These are phyloP conservation scores for Lentinula raphanica DNA, from an alignment of 768 basidiomycete genomes.

Conservation along the genomic window DNA sequence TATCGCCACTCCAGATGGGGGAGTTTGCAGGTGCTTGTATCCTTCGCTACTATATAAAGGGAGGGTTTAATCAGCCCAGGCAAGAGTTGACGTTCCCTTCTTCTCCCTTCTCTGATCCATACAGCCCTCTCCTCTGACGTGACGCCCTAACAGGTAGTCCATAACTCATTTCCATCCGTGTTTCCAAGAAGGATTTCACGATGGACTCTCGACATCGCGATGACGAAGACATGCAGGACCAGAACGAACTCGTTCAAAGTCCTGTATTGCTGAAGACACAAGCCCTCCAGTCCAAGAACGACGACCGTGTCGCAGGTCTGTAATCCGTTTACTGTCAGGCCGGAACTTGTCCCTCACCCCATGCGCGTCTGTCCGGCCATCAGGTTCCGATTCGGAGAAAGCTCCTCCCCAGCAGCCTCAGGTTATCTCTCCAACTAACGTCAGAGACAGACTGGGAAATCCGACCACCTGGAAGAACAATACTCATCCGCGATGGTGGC, in stretches of 20 bases:
- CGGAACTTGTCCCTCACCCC: background rate
- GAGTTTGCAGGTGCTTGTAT: background rate
- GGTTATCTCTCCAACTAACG: background rate
- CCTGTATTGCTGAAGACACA: background rate
- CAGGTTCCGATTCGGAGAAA: slow-evolving; percentile 1
- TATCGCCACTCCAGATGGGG: background rate
- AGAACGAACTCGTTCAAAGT: background rate
- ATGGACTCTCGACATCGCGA: background rate
- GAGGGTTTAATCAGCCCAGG: too few species aligned
- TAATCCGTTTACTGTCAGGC: background rate
- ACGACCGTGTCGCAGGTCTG: background rate
- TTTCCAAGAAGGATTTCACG: background rate
- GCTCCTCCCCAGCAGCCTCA: background rate
- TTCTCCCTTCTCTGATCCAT: too few species aligned
- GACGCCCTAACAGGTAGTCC: too few species aligned
- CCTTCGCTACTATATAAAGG: background rate
- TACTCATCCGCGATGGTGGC: slow-evolving; percentile 3
- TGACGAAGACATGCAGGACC: background rate
- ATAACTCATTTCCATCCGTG: too few species aligned
- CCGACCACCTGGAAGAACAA: slow-evolving; percentile 1
- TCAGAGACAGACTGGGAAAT: background rate
- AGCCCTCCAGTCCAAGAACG: background rate
- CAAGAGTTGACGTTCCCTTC: background rate
- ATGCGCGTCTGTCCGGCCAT: background rate
- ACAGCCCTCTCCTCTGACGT: too few species aligned